Evolutionary conservation across 208 protist genomes (phyloP), one percentile per base, ranked within the genome.

Genomic region (Acanthamoeba rhysodes): DNA sequence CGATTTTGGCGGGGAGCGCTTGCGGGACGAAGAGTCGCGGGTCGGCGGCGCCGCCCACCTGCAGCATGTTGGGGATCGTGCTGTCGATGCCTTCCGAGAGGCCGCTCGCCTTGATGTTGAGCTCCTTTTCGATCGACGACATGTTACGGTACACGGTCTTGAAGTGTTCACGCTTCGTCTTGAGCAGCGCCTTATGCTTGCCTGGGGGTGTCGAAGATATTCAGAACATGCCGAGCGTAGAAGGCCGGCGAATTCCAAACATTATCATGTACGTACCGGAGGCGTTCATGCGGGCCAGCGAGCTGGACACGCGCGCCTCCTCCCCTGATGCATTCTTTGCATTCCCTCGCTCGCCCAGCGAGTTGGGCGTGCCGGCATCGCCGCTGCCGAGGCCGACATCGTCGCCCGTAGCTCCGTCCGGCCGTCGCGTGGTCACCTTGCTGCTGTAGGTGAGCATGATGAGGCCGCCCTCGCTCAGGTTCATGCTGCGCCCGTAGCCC

Each of bases 101-200:
- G 14, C 70, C 70, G 70, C 70, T 41, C 9, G 70, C 80, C 48
- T 64, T 29, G n/a, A 88, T 18, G 53, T 88, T 88, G 4, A 88
- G 80, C 41, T 88, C 80, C 80, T 88, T 88, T 27, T 88, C 48
- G n/a, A 88, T 62, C 16, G 48, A 64, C 8, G 53, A 41, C 80
- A 88, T 62, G 53, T 88, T 88, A 5, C 80, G 41, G 41, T 88
- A 88, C 10, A 88, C 80, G 37, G 41, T 88, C 53, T 88, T 88
- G 80, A 88, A 88, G 27, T n/a, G 41, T 48, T 88, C 48, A 10
- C 80, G 80, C 53, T 88, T 53, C 7, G 80, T 88, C 80, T 88
- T 88, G 48, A 59, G 24, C 24, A 88, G 48, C 48, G 20, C 12
- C 14, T 32, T 62, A 0, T 41, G 20, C 48, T 62, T 53, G 10